Evolutionary conservation across 129 eudicot species (phyloP).

Genomic region (Gnaphalium uliginosum): DNA sequence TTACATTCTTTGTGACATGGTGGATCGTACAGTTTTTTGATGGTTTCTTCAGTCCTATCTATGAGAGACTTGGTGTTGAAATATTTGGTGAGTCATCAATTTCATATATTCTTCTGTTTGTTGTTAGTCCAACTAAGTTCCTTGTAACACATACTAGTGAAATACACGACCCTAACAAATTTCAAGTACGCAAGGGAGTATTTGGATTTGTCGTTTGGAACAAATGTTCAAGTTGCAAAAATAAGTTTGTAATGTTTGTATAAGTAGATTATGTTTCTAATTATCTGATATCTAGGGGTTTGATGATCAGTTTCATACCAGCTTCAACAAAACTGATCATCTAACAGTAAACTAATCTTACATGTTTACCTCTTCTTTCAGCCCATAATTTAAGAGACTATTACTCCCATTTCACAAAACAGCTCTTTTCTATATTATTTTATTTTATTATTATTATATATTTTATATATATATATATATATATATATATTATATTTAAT

Average conservation of each 20-base stretch:
- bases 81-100: constrained; percentile 68
- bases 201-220: background rate
- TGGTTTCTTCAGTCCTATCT: constrained; percentile 97
- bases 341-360: background rate
- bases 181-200: background rate
- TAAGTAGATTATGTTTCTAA: background rate
- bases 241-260: background rate
- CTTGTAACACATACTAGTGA: background rate
- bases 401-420: background rate
- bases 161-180: background rate
- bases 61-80: constrained; percentile 83
- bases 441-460: too few species aligned
- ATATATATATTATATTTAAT: too few species aligned
- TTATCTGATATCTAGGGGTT: background rate
- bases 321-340: background rate
- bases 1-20: constrained; percentile 89
- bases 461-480: too few species aligned
- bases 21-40: constrained; percentile 96
- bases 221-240: background rate
- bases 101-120: constrained; percentile 3
- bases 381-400: background rate
- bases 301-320: background rate
- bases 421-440: background rate
- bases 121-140: background rate
- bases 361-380: background rate